phyloP scores from a whole-genome alignment of 2,329 filamentous ascomycete genomes.

The Cladobotryum protrusum region DNA sequence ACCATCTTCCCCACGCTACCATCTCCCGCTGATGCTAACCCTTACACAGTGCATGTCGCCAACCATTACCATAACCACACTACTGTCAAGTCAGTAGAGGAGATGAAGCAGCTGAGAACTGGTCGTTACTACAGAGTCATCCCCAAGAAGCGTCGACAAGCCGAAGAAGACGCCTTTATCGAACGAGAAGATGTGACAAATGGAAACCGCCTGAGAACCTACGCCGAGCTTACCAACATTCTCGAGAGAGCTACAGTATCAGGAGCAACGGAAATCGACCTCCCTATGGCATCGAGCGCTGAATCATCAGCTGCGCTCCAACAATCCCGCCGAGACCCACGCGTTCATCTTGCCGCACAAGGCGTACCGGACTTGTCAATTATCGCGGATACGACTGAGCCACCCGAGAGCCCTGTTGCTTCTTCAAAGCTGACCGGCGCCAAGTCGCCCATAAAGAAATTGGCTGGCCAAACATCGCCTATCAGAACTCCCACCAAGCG shows the following conservation, averaged over 20 bases:
- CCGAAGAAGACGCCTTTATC: slow-evolving; percentile 12
- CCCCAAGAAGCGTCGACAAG: slow-evolving; percentile 25
- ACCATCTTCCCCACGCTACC: not conserved
- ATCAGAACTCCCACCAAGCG: slow-evolving; percentile 20
- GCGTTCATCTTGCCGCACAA: slow-evolving; percentile 16
- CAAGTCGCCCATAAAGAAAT: slow-evolving; percentile 27
- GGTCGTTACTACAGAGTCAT: slow-evolving; percentile 7
- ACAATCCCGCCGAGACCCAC: slow-evolving; percentile 16
- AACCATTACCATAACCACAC: slow-evolving; percentile 13
- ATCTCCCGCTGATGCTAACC: slow-evolving; percentile 13
- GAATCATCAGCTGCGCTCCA: slow-evolving; percentile 18
- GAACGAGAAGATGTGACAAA: slow-evolving; percentile 12
- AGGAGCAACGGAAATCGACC: slow-evolving; percentile 19
- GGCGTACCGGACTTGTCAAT: slow-evolving; percentile 21
- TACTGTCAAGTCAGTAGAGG: slow-evolving; percentile 1
- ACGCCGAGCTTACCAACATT: slow-evolving; percentile 20
- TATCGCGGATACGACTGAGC: slow-evolving; percentile 24
- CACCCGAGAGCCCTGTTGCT: slow-evolving; percentile 20
- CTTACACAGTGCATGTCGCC: slow-evolving; percentile 19
- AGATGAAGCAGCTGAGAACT: slow-evolving; percentile 1
- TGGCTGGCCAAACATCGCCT: slow-evolving; percentile 19
- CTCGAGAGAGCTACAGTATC: slow-evolving; percentile 17
- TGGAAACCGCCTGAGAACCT: slow-evolving; percentile 23
- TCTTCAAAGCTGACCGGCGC: slow-evolving; percentile 19
- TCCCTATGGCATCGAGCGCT: slow-evolving; percentile 21